Percentiles rank a stretch among this genome's conserved stretches.
These are phyloP conservation scores for Pyrenochaeta sp. DNA, from an alignment of 2,329 filamentous ascomycete genomes.

Conservation along the genomic window DNA sequence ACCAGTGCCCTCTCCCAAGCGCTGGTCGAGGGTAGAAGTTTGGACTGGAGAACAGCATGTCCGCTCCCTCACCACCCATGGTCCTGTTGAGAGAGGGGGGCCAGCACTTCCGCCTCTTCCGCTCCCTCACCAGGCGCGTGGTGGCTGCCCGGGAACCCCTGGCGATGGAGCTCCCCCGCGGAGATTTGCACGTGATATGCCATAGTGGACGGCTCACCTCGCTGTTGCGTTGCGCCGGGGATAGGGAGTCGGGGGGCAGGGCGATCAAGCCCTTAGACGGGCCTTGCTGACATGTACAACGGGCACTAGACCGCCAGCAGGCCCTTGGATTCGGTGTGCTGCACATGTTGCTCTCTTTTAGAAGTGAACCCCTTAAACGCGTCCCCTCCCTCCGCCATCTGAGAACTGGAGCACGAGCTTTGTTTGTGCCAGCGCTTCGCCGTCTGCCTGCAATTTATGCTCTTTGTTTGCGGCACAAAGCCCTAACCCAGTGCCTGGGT, in stretches of 20 bases:
- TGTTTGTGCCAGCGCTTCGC: neutral
- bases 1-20: neutral
- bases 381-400: constrained; percentile 6
- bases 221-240: constrained; percentile 14
- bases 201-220: constrained; percentile 1
- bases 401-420: constrained; percentile 14
- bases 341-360: constrained; percentile 9
- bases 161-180: constrained; percentile 19
- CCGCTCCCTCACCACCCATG: no score
- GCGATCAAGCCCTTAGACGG: constrained; percentile 10
- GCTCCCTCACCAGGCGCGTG: constrained; percentile 2
- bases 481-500: constrained; percentile 9
- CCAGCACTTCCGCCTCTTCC: neutral
- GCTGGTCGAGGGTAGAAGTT: neutral
- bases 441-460: constrained; percentile 11
- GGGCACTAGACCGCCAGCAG: constrained; percentile 23
- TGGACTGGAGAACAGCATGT: no score
- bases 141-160: constrained; percentile 15
- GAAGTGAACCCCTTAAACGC: constrained; percentile 24
- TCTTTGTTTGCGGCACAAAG: constrained; percentile 8
- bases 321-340: constrained; percentile 9
- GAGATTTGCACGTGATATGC: constrained; percentile 18
- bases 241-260: constrained; percentile 12
- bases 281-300: constrained; percentile 31
- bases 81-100: no score